Conservation (phyloP, 345 rosid species). For the Moricandia moricandioides region DNA sequence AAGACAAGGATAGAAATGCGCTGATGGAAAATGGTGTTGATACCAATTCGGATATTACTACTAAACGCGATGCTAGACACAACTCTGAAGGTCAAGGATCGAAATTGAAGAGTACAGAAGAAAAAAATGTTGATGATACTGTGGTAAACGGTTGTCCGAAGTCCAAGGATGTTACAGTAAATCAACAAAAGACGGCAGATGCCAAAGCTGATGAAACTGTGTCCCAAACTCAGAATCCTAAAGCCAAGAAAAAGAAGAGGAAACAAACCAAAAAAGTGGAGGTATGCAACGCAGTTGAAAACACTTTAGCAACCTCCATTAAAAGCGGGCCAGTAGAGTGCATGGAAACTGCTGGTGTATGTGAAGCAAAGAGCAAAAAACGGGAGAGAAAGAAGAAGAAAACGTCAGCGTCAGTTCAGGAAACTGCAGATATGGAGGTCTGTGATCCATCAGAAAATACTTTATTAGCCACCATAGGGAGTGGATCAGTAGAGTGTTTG, state of each 20-base stretch:
- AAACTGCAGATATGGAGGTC: constrained; percentile 26
- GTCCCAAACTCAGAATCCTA: constrained; percentile 21
- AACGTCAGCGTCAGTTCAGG: constrained; percentile 9
- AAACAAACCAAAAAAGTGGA: constrained; percentile 8
- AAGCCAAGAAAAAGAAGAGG: constrained; percentile 30
- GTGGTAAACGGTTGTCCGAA: constrained; percentile 1
- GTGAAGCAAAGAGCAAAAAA: constrained; percentile 10
- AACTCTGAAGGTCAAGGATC: constrained; percentile 28
- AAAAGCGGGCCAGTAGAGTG: background rate
- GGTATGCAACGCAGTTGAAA: background rate
- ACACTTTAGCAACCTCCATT: constrained; percentile 1
- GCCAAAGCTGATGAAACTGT: constrained; percentile 7
- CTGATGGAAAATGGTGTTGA: background rate
- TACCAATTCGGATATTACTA: constrained; percentile 6
- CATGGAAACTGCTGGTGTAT: constrained; percentile 1
- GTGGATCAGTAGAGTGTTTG: constrained; percentile 10
- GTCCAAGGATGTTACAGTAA: constrained; percentile 10
- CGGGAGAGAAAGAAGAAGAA: constrained; percentile 17
- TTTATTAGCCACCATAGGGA: background rate
- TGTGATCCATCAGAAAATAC: constrained; percentile 10
- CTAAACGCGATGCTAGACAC: background rate
- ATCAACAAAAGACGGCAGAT: constrained; percentile 4
- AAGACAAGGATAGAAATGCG: background rate
- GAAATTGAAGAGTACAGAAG: background rate
- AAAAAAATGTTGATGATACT: background rate